Evolutionary conservation across 2,329 filamentous ascomycete species (phyloP), one percentile per base, ranked within the genome.

Genomic region (Leptographium flavum): DNA sequence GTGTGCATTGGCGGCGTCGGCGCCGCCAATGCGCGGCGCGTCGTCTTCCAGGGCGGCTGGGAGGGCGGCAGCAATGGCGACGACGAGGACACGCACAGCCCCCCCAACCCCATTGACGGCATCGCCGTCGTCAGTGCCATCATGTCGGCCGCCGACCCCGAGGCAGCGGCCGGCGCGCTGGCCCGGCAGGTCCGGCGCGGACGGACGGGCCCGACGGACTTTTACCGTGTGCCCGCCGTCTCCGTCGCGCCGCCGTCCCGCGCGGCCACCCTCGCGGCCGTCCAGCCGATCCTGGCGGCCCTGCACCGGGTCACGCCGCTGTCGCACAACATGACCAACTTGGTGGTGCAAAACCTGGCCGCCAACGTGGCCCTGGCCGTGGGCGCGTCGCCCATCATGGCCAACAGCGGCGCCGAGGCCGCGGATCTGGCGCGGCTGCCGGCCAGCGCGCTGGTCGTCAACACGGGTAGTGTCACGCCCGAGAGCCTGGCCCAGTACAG

Each of bases 311-410:
- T 64, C 37, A 80, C 74, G 46, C 87, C 88, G 0, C 70, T 96
- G 21, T 83, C 83, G 42, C 90, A 96, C 64, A 95, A 94, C 64
- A 96, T 96, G 86, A 96, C 92, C 44, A 96, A 96, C 60, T 71
- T 88, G 43, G 90, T 96, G 0, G 90, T 95, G 21, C 87, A 94
- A 57, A 94, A 95, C 64, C 84, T 96, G 56, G 85, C 88, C 15
- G 90, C 92, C 43, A 95, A 94, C 57, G 81, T 95, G 3, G 87
- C 86, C 33, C 72, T 95, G 15, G 77, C 82, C 30, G 72, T 93
- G 43, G 90, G 90, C 31, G 83, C 84, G 13, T 92, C 83, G 19
- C 90, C 90, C 33, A 95, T 95, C 61, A 96, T 96, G 90, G 81
- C 87, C 8, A 88, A 85, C 60, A 84, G 88, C 55, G 84, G 80